Conservation (phyloP, 805 yeast species). For the Saccharomycopsis selenospora region DNA sequence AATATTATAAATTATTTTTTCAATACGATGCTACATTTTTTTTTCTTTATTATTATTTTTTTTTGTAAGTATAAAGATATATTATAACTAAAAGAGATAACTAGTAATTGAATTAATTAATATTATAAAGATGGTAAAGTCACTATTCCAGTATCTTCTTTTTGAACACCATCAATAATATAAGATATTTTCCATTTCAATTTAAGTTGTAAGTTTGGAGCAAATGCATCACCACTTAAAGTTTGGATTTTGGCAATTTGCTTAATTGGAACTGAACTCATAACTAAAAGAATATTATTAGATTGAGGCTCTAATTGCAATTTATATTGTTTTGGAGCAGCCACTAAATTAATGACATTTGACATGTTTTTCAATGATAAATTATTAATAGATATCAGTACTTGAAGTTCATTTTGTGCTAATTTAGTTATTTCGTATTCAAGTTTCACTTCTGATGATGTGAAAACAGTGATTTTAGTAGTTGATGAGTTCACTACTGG, state of each 20-base stretch:
- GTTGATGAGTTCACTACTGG: slow-evolving; percentile 7
- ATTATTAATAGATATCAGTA: slow-evolving; percentile 46
- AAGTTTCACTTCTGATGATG: slow-evolving; percentile 42
- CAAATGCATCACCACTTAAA: slow-evolving; percentile 31
- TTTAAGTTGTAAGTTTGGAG: slow-evolving; percentile 39
- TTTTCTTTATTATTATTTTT: too few species aligned
- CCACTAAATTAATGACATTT: slow-evolving; percentile 52
- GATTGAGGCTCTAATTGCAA: slow-evolving; percentile 59
- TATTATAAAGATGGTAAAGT: background rate
- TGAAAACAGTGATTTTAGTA: slow-evolving; percentile 31
- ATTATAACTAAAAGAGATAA: too few species aligned
- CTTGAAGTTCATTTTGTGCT: slow-evolving; percentile 28
- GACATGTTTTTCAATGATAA: slow-evolving; percentile 33
- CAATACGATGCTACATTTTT: too few species aligned
- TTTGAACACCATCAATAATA: slow-evolving; percentile 37
- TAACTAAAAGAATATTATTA: slow-evolving; percentile 43
- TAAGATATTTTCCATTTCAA: slow-evolving; percentile 72
- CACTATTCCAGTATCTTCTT: slow-evolving; percentile 51
- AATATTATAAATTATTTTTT: too few species aligned
- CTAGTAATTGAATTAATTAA: too few species aligned
- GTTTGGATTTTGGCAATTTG: slow-evolving; percentile 38
- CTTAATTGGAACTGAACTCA: slow-evolving; percentile 40
- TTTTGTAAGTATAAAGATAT: too few species aligned
- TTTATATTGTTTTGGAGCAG: slow-evolving; percentile 60
- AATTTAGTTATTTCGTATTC: slow-evolving; percentile 39